Evolutionary conservation across 768 basidiomycete species (phyloP), one percentile per base, ranked within the genome.

Genomic region (Suillus brevipes): DNA sequence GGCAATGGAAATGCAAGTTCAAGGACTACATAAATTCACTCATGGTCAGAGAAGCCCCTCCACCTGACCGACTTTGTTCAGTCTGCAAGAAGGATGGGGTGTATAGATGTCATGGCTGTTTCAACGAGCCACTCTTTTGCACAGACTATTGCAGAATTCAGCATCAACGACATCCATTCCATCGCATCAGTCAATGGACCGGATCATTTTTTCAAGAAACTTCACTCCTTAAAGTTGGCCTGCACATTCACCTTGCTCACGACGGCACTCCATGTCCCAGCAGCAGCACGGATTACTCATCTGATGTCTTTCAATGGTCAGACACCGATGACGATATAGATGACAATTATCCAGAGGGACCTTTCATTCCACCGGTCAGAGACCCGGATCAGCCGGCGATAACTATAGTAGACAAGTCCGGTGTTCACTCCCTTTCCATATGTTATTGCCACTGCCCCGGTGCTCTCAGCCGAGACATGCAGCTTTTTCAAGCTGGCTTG

Each of bases 11-110:
- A 12, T 20, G 16, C 31, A 55, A 55, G 31, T 55, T 34, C 20
- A 55, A 55, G 53, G 53, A 55, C 53, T 55, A 55, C 16, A 55
- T 55, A 36, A 34, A 55, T 10, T 55, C 31, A 34, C 53, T 55
- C 5, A 55, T 55, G 53, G 5, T 55, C 53, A 55, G 31, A 34
- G 53, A 55, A 55, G 53, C 31, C 18, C 53, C 53, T n/a, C 31
- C 53, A 8, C 12, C 25, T 2, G 14, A 50, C 23, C 14, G 14
- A 50, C 25, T 50, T 50, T 50, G 49, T 12, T 50, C 25, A 25
- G 49, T 50, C 13, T 50, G 49, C 49, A 50, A 50, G 25, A 50
- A 50, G 49, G 25, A 50, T 50, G 49, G 49, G 25, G 49, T 55
- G 31, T 12, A 55, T 34, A 55, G 10, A 55, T 36, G 53, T n/a